These are phyloP conservation scores for Penicillium daleae DNA, from an alignment of 495 filamentous ascomycete genomes.

Conservation along the genomic window DNA sequence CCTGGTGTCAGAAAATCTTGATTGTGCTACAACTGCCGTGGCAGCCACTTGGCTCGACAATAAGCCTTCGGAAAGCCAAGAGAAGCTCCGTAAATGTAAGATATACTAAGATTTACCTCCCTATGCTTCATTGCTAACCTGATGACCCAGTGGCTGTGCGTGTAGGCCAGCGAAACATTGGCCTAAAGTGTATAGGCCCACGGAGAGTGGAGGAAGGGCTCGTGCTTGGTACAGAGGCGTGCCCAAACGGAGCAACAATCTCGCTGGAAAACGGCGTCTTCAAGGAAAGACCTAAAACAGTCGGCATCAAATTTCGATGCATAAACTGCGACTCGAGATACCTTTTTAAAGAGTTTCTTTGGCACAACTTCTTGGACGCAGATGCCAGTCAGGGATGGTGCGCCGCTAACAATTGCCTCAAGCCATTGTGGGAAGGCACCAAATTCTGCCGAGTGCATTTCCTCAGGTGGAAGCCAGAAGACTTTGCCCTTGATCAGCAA, in stretches of 20 bases:
- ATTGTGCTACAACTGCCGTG: neutral
- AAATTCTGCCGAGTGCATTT: no score
- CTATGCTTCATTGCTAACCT: neutral
- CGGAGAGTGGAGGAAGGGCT: neutral
- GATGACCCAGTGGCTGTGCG: no score
- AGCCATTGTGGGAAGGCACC: no score
- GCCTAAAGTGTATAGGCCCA: neutral
- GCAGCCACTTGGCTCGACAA: neutral
- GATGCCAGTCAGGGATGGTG: no score
- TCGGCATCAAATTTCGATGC: no score
- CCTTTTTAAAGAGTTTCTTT: no score
- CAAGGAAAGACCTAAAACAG: no score
- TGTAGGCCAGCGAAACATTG: neutral
- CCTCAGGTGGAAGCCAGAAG: no score
- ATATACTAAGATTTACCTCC: neutral
- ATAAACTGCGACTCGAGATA: no score
- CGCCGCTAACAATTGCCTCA: no score
- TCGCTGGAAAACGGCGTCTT: neutral
- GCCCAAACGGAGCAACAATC: constrained; percentile 1
- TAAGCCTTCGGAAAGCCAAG: neutral
- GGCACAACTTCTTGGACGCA: no score
- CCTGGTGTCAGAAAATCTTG: neutral
- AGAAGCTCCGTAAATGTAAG: constrained; percentile 1
- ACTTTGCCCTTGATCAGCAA: no score
- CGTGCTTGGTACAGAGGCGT: neutral